Evolutionary conservation across 768 basidiomycete species (phyloP).

Genomic region (Termitomyces heimii): DNA sequence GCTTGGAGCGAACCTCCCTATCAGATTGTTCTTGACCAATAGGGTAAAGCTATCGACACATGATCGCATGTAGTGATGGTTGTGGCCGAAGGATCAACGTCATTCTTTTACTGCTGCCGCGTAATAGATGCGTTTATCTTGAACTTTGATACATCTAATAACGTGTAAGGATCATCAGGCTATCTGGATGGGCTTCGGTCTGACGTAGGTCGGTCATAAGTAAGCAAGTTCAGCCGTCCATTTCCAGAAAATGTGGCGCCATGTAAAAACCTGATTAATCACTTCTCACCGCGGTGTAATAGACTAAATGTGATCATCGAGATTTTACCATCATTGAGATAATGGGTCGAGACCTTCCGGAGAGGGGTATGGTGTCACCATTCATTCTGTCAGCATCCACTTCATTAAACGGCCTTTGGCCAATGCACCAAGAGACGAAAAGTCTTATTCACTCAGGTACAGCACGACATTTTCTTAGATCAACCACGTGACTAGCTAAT

Average conservation of each 20-base stretch:
- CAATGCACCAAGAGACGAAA: background rate
- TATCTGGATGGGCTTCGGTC: background rate
- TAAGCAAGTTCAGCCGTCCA: background rate
- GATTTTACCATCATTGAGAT: background rate
- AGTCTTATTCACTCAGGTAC: background rate
- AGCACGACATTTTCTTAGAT: background rate
- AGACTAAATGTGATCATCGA: background rate
- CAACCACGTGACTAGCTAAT: background rate
- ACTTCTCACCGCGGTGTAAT: background rate
- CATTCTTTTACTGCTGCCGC: background rate
- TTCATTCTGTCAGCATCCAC: background rate
- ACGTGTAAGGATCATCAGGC: background rate
- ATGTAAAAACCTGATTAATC: background rate
- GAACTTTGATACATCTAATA: background rate
- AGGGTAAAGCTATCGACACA: background rate
- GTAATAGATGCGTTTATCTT: background rate
- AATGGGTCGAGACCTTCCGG: too few relatives aligned
- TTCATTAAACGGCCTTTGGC: background rate
- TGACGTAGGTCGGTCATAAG: background rate
- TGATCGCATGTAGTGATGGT: background rate
- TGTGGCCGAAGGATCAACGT: slow-evolving; percentile 1
- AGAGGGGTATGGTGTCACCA: too few relatives aligned
- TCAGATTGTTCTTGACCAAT: background rate
- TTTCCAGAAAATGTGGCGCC: slow-evolving; percentile 1
- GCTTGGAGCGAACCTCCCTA: background rate